Base-by-base conservation (phyloP, 768 basidiomycete genomes). In the Lepiota brunneoincarnata region DNA sequence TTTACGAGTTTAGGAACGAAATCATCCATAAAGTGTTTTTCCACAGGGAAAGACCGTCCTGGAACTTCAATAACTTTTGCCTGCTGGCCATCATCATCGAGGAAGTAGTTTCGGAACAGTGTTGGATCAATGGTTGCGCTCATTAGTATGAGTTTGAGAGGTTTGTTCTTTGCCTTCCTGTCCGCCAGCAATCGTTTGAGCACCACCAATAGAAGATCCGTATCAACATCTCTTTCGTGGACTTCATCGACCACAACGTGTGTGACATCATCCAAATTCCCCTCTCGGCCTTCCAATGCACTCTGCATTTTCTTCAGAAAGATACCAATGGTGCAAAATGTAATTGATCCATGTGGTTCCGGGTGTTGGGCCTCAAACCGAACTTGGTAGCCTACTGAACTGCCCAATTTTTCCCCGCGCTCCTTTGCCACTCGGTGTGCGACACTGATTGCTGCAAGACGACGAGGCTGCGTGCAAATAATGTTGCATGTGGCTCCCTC, bases 171-270 rank as follows among this genome's bases (percentile, higher is more conserved):
- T 5, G 80, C 74, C 65, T 81, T 86, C 60, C 93, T 82, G 54
- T 92, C 86, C 5, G 78, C 80, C 63, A 95, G 69, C 20, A 95
- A 69, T 20, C 91, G 82, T 68, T 95, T 94, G 51, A 98, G 78
- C 4, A 94, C 91, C 54, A 93, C 91, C 15, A 98, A 80, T 39
- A 93, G 72, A 20, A 97, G 72, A 68, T 97, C 95, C 0, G 92
- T 95, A 64, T 97, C 93, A 55, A 96, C 83, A 60, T 96, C 93
- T 24, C 95, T 87, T 70, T 97, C 95, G 67, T 98, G 95, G 3
- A 93, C 94, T 72, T 98, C 94, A 67, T 98, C 95, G 23, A 98
- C 92, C 41, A 97, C 70, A 54, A 98, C 82, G 66, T 97, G 95
- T 7, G 93, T 92, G 48, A 96, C 78, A 49, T 84, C 76, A 60